Base-by-base conservation (phyloP, 352 stramenopile genomes). In the Saprolegnia diclina region DNA sequence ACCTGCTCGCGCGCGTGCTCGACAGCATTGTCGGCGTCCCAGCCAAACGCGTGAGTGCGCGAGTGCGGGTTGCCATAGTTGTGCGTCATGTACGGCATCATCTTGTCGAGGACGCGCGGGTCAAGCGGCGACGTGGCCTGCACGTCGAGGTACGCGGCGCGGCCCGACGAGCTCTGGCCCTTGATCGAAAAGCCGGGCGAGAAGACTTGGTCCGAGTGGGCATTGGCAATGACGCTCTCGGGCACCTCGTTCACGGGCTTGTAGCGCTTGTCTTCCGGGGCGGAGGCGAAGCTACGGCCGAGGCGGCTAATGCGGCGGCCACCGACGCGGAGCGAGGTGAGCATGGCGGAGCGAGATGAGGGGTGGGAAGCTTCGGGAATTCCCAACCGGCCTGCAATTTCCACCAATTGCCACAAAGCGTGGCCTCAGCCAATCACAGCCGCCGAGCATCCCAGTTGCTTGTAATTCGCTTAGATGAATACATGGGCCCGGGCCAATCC, bases 51-150 rank as follows among this genome's bases (percentile, higher is more conserved):
- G 85, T 99, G 97, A 19, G 97, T 99, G 10, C 95, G 94, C 68
- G 96, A 99, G 83, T 99, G 97, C 45, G 97, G 97, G 82, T 99
- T 99, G 61, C 97, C 97, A 73, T 97, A 99, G 32, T 81, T 76
- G 75, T 91, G 89, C 72, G 97, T 97, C 88, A 99, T 96, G 76
- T 96, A 98, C 38, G 97, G 96, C 77, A 99, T 79, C 97, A 99
- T 99, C 32, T 94, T 91, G 78, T 99, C 97, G 45, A 99, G 77
- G 19, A 99, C 97, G 63, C 97, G 91, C 48, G 97, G 97, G 79
- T 99, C 97, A 82, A 99, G 87, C 9, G 96, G 96, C 55, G 97
- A 98, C 11, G 97, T 99, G n/a, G 97, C 91, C 74, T 98, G 94
- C 65, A 98, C 91, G 78, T 99, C 96, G 56, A 98, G 71, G 78